Conservation (phyloP, 331 rosid genomes). For the Rhamnella rubrinervis region DNA sequence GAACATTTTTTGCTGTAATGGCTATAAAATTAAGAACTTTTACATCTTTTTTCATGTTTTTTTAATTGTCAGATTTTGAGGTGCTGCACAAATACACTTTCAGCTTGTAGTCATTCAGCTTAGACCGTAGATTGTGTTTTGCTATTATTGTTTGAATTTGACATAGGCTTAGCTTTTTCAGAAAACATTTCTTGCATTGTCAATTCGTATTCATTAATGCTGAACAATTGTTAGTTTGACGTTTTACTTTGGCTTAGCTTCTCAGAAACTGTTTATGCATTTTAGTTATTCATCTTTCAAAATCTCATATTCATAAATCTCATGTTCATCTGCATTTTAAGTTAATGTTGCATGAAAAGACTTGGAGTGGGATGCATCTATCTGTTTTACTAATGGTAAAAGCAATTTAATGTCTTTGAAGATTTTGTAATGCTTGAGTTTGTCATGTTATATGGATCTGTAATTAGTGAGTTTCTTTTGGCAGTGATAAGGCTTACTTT, state of each 20-base stretch:
- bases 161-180: no score
- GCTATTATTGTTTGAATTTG: no score
- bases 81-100: not conserved
- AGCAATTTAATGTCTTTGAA: not conserved
- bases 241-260: no score
- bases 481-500: constrained; percentile 88
- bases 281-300: no score
- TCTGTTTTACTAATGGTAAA: not conserved
- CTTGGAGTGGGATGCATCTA: not conserved
- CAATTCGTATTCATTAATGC: no score
- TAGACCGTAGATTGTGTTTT: not conserved
- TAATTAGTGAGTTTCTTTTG: constrained; percentile 22
- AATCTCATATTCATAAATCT: not conserved
- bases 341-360: not conserved
- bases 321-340: not conserved
- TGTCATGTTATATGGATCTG: not conserved
- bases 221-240: no score
- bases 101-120: not conserved
- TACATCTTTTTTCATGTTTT: not conserved
- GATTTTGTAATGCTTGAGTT: not conserved
- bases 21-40: not conserved
- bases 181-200: no score
- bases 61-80: not conserved
- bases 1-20: no score
- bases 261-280: no score